Evolutionary conservation across 768 basidiomycete genomes (phyloP).

Genomic region (Termitomyces heimii): DNA sequence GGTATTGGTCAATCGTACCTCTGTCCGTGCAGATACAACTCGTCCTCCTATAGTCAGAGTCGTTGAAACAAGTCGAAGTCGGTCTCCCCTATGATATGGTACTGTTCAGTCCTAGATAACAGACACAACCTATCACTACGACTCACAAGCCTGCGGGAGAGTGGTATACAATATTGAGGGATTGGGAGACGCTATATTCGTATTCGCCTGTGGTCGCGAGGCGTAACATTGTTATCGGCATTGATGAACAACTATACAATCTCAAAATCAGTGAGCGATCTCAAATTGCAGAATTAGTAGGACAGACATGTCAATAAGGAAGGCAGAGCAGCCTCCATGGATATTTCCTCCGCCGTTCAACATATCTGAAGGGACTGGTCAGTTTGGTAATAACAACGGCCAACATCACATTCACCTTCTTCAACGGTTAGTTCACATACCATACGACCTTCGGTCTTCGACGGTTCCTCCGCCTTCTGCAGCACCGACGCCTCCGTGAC

Average conservation of each 20-base stretch:
- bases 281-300: not conserved
- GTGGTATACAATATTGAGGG: conserved; percentile 48
- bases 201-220: conserved; percentile 19
- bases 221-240: conserved; percentile 35
- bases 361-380: conserved; percentile 37
- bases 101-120: not conserved
- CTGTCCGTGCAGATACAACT: conserved; percentile 40
- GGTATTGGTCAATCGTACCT: conserved; percentile 26
- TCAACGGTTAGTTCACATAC: conserved; percentile 37
- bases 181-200: conserved; percentile 38
- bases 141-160: conserved; percentile 31
- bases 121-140: not conserved
- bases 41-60: conserved; percentile 45
- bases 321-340: conserved; percentile 52
- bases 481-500: conserved; percentile 37
- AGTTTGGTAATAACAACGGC: not conserved
- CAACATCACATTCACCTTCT: conserved; percentile 26
- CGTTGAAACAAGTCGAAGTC: conserved; percentile 44
- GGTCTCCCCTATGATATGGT: conserved; percentile 33
- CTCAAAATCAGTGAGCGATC: not conserved
- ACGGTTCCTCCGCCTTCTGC: conserved; percentile 38
- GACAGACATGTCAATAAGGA: conserved; percentile 47
- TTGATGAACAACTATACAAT: conserved; percentile 35
- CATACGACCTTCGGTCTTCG: conserved; percentile 36
- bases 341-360: conserved; percentile 39